Evolutionary conservation across 2,329 filamentous ascomycete genomes (phyloP).

Genomic region (Pseudopyrenochaeta lycopersici): DNA sequence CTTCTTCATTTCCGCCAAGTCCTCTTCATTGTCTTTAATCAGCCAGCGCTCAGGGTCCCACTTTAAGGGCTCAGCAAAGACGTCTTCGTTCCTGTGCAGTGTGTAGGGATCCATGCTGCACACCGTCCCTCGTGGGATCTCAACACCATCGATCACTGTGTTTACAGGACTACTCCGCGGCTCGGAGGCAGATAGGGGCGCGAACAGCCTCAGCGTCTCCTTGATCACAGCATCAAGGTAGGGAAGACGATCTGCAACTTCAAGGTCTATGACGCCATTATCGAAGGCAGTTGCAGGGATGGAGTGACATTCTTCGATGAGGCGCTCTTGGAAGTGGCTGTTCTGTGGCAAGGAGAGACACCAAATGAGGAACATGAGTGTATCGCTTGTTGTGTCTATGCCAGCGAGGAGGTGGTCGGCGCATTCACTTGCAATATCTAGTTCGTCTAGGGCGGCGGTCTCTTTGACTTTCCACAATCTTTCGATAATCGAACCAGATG

Average conservation of each 20-base stretch:
- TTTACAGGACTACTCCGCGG: conserved; percentile 54
- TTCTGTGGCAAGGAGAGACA: conserved; percentile 52
- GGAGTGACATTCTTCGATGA: conserved; percentile 54
- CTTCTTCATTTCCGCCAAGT: conserved; percentile 39
- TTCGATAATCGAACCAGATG: conserved; percentile 9
- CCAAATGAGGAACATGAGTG: conserved; percentile 50
- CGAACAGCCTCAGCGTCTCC: conserved; percentile 60
- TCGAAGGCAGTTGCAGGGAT: conserved; percentile 21
- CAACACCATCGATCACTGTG: conserved; percentile 49
- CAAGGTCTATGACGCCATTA: conserved; percentile 33
- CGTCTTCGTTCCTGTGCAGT: conserved; percentile 46
- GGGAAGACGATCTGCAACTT: conserved; percentile 51
- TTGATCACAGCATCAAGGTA: conserved; percentile 62
- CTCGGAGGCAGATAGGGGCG: conserved; percentile 62
- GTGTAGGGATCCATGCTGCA: conserved; percentile 52
- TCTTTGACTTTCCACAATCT: conserved; percentile 13
- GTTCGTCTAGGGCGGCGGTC: conserved; percentile 43
- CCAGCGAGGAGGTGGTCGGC: conserved; percentile 63
- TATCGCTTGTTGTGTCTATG: conserved; percentile 64
- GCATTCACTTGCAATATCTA: conserved; percentile 63
- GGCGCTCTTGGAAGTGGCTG: conserved; percentile 53
- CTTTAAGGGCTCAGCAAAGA: conserved; percentile 37
- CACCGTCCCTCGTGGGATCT: conserved; percentile 46
- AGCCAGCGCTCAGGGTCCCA: conserved; percentile 50
- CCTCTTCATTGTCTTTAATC: neutral